Evolutionary conservation across 2,329 filamentous ascomycete genomes (phyloP).

Genomic region (Colletotrichum trifolii): DNA sequence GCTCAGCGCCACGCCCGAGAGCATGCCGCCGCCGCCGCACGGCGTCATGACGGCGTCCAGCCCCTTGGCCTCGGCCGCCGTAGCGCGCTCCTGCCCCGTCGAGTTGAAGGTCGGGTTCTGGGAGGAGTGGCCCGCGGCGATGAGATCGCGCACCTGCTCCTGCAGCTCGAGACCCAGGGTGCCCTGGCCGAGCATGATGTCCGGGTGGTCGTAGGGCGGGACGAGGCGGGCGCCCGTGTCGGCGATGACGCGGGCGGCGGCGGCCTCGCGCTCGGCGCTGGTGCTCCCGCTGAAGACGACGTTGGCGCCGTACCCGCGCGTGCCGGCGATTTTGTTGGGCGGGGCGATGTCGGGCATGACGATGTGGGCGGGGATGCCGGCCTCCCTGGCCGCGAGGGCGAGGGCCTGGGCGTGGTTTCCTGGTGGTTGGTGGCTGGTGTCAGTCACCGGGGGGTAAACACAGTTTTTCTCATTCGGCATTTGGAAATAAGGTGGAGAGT

Average conservation of each 20-base stretch:
- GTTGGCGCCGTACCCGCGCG: conserved; percentile 78
- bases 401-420: conserved; percentile 97
- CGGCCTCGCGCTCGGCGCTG: conserved; percentile 81
- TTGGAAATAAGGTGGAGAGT: neutral
- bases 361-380: conserved; percentile 82
- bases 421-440: conserved; percentile 46
- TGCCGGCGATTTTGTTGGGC: conserved; percentile 88
- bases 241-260: conserved; percentile 74
- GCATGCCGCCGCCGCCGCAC: conserved; percentile 88
- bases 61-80: conserved; percentile 40
- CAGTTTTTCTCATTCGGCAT: conserved; percentile 31
- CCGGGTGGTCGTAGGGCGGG: conserved; percentile 91
- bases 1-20: conserved; percentile 83
- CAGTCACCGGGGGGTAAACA: conserved; percentile 21
- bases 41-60: conserved; percentile 83
- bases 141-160: conserved; percentile 72
- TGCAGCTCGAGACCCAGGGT: conserved; percentile 87
- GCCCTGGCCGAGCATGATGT: conserved; percentile 94
- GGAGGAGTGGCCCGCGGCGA: conserved; percentile 46
- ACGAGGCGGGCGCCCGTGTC: conserved; percentile 82
- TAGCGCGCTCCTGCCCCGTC: neutral
- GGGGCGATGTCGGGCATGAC: conserved; percentile 92
- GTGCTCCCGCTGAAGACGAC: conserved; percentile 88
- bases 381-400: conserved; percentile 81
- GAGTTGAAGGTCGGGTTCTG: conserved; percentile 31